Evolutionary conservation across 2,329 filamentous ascomycete genomes (phyloP), one percentile per base, ranked within the genome.

Genomic region (Aureobasidium namibiae): DNA sequence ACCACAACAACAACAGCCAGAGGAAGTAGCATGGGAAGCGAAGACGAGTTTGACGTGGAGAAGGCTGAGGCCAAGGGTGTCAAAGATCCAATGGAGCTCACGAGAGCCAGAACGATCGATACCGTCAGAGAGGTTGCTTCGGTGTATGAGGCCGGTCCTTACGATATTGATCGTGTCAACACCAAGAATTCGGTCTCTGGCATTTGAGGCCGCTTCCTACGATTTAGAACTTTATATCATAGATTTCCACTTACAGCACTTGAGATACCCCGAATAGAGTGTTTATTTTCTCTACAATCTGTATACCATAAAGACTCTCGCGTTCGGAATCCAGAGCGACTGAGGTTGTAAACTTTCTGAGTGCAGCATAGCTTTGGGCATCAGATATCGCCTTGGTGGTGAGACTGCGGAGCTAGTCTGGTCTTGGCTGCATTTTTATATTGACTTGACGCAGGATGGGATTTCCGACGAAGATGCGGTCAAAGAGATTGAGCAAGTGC

Each of bases 131-230:
- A 49, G 21, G 3, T 34, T n/a, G 23, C 34, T 26, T 21, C 48
- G 4, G 23, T 52, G 3, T 57, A 57, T 4, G 53, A 57, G 41
- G 53, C 53, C 9, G 29, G 53, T 46, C 53, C 53, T 33, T 57
- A 45, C 29, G 53, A 57, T 16, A 57, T 57, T 14, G 53, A 45
- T 6, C 53, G 53, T 13, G 53, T 57, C 29, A 57, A 57, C 14
- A 57, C 53, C 13, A 52, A 52, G 23, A 52, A 52, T 13, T 52
- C 48, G 14, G 48, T 52, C 7, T 36, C 48, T n/a, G 48, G 48
- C 6, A 24, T 52, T 11, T 52, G 48, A 52, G 23, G 8, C 9
- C 4, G 11, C 8, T 9, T 16, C 4, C 1, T 13, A 21, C 26
- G 2, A 24, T 39, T 24, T 18, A n/a, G 39, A 8, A 18, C n/a